Conservation (phyloP, 768 basidiomycete genomes). For the Leucocoprinus sp. region DNA sequence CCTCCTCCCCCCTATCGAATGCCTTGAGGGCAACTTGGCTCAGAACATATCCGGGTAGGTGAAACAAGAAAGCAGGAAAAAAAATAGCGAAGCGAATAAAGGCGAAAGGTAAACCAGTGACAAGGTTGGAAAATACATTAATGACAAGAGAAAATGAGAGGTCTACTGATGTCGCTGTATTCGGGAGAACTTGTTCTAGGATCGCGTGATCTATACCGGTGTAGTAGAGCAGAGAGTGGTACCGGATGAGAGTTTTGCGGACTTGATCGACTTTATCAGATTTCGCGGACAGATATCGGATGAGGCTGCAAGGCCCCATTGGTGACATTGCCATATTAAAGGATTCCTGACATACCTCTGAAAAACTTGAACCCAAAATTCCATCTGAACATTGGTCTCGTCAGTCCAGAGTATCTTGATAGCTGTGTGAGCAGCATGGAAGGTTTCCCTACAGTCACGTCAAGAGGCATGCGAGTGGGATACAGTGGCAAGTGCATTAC, state of each 20-base stretch:
- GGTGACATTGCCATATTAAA: background rate
- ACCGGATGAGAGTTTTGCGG: conserved; percentile 43
- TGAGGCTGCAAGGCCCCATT: conserved; percentile 10
- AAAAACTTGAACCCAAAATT: conserved; percentile 43
- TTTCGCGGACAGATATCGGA: conserved; percentile 10
- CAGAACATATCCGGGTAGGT: conserved; percentile 51
- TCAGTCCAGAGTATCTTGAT: conserved; percentile 47
- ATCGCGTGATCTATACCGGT: conserved; percentile 43
- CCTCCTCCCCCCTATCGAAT: conserved; percentile 48
- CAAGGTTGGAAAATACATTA: conserved; percentile 20
- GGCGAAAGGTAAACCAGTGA: conserved; percentile 33
- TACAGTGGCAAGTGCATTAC: conserved; percentile 27
- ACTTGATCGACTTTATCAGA: conserved; percentile 14
- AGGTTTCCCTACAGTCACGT: conserved; percentile 41
- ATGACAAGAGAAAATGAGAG: conserved; percentile 20
- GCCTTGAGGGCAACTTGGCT: conserved; percentile 34
- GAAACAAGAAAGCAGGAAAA: conserved; percentile 38
- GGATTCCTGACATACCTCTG: conserved; percentile 40
- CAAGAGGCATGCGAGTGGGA: background rate
- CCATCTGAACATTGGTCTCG: conserved; percentile 36
- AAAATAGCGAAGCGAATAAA: conserved; percentile 28
- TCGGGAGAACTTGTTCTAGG: conserved; percentile 24
- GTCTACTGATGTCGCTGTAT: conserved; percentile 8
- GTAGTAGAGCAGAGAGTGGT: conserved; percentile 46
- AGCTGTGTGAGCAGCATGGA: conserved; percentile 51